Evolutionary conservation across 2,329 filamentous ascomycete species (phyloP), one percentile per base, ranked within the genome.

Genomic region (Myriosclerotinia scirpicola): DNA sequence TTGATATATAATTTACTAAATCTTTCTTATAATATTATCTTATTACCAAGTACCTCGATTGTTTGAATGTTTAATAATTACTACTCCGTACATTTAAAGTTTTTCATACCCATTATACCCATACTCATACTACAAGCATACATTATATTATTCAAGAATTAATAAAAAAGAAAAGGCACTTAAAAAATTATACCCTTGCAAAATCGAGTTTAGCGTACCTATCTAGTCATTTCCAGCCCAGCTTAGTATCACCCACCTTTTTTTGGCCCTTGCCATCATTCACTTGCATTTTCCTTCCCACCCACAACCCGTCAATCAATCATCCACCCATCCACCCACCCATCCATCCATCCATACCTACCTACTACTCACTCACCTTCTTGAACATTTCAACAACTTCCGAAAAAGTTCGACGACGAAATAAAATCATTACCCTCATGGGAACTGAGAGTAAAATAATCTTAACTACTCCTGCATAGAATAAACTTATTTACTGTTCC

Each of bases 141-240:
- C 26, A 26, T 26, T 26, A n/a, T 26, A 26, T 26, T 26, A 26
- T 26, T 26, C 26, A 26, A 26, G 26, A 2, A 26, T 26, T 26
- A 26, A 26, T 26, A 26, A 26, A 26, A 26, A 26, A 2, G 26
- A 26, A 26, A 26, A 26, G 26, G 26, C 30, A 34, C 30, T 34
- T 34, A 58, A 20, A 46, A n/a, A 26, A 26, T 3, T 26, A 26
- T 17, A 14, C 38, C 58, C 58, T n/a, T 50, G 58, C 44, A 26
- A 46, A 36, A 38, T 50, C 44, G 58, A 61, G 38, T 38, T 8
- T 61, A 61, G 58, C 58, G 58, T 61, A 1, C 3, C n/a, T 22
- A 9, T 11, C n/a, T 22, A 50, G 46, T 61, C 58, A 61, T 61
- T 50, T 61, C 58, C 34, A 61, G 44, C 48, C 60, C 48, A 54